These are phyloP conservation scores for Pistacia vera DNA, from an alignment of 345 rosid genomes.

Conservation along the genomic window DNA sequence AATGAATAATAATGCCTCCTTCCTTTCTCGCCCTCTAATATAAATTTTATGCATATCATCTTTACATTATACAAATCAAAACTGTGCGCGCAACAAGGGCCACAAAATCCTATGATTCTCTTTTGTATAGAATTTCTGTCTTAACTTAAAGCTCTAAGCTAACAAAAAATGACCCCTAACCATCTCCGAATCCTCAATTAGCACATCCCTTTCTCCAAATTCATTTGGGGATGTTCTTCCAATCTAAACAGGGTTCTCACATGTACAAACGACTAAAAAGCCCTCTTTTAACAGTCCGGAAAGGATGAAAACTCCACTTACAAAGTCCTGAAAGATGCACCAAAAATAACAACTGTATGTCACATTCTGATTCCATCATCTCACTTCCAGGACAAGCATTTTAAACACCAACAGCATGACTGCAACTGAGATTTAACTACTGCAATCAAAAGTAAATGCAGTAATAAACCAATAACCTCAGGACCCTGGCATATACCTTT, in stretches of 20 bases:
- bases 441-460: slow-evolving; percentile 13
- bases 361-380: slow-evolving; percentile 8
- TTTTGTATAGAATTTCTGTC: slow-evolving; percentile 1
- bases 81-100: slow-evolving; percentile 8
- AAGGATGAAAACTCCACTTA: slow-evolving; percentile 11
- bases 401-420: slow-evolving; percentile 4
- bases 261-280: neutral
- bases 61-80: slow-evolving; percentile 25
- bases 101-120: slow-evolving; percentile 23
- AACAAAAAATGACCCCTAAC: slow-evolving; percentile 9
- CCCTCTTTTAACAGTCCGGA: slow-evolving; percentile 3
- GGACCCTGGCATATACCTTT: slow-evolving; percentile 14
- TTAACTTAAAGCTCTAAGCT: slow-evolving; percentile 11
- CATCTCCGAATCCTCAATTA: slow-evolving; percentile 9
- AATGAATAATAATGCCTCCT: neutral
- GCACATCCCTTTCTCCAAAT: slow-evolving; percentile 12
- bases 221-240: slow-evolving; percentile 12
- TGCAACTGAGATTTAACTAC: slow-evolving; percentile 14
- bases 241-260: neutral
- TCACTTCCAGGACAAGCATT: slow-evolving; percentile 17
- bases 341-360: slow-evolving; percentile 5
- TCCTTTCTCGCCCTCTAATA: neutral
- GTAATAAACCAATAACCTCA: slow-evolving; percentile 4
- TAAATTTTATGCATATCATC: neutral
- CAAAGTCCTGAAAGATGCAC: slow-evolving; percentile 11